A percentile compares a stretch with the other conserved stretches of the same genome.
These are phyloP conservation scores for Ustilago bromivora DNA, from an alignment of 1,284 basidiomycete species.

Conservation along the genomic window DNA sequence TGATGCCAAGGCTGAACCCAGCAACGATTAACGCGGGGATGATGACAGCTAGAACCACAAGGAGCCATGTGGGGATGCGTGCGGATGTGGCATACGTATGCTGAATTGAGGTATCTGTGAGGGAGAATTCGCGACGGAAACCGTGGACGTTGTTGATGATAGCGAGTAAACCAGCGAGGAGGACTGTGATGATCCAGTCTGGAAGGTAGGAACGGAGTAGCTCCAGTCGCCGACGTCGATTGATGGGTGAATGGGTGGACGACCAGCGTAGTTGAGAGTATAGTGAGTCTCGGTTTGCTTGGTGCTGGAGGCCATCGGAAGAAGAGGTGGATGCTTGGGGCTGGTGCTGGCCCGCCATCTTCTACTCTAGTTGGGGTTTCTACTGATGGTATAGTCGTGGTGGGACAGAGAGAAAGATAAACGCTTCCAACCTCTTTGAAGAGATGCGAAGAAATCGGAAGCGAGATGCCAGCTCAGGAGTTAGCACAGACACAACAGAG, in stretches of 20 bases:
- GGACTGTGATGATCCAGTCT: constrained; percentile 65
- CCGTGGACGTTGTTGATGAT: constrained; percentile 79
- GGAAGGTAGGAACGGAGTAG: constrained; percentile 45
- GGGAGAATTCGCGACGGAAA: constrained; percentile 76
- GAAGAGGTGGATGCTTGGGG: not conserved
- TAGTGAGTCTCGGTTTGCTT: constrained; percentile 34
- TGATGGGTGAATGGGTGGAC: constrained; percentile 19
- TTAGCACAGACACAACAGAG: not conserved
- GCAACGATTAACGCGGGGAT: constrained; percentile 74
- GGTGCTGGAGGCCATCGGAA: not conserved
- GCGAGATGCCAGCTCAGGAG: not conserved
- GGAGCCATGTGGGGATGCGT: constrained; percentile 79
- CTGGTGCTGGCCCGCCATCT: not conserved
- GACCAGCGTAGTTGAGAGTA: constrained; percentile 44
- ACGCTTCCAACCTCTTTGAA: not conserved
- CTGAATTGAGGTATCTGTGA: constrained; percentile 74
- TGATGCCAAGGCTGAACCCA: constrained; percentile 77
- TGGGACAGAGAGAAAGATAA: not conserved
- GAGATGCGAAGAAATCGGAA: not conserved
- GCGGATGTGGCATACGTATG: constrained; percentile 83
- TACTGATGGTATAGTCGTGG: not conserved
- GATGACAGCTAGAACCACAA: constrained; percentile 51
- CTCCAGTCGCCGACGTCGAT: constrained; percentile 26
- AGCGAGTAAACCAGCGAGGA: constrained; percentile 75
- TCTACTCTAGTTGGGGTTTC: not conserved